Percentiles rank a stretch among this genome's conserved stretches.
These are phyloP conservation scores for Ogataea degrootiae DNA, from an alignment of 805 yeast genomes.

Conservation along the genomic window DNA sequence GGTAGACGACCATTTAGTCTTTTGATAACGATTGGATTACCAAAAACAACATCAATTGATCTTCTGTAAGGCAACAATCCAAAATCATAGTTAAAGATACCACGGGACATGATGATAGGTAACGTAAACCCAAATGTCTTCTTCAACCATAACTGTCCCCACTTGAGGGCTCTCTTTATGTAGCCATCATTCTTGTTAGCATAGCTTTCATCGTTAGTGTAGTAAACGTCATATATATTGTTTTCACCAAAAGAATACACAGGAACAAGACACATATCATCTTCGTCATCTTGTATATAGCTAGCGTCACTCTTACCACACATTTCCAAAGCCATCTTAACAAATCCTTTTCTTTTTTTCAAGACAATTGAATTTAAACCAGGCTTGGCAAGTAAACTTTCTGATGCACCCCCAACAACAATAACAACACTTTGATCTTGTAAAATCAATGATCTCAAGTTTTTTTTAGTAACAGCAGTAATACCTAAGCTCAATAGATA, in stretches of 20 bases:
- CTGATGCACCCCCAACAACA: slow-evolving; percentile 96
- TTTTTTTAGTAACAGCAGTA: slow-evolving; percentile 74
- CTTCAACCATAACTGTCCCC: slow-evolving; percentile 71
- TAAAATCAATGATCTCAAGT: slow-evolving; percentile 59
- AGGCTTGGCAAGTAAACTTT: slow-evolving; percentile 64
- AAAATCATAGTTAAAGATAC: slow-evolving; percentile 86
- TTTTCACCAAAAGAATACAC: slow-evolving; percentile 90
- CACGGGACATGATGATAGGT: slow-evolving; percentile 89
- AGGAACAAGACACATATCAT: slow-evolving; percentile 80
- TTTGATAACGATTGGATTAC: slow-evolving; percentile 48
- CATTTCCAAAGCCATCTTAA: slow-evolving; percentile 75
- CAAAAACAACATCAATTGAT: slow-evolving; percentile 72
- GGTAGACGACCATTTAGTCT: slow-evolving; percentile 20
- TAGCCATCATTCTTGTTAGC: slow-evolving; percentile 21
- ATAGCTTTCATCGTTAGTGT: slow-evolving; percentile 20
- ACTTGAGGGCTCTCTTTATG: slow-evolving; percentile 36
- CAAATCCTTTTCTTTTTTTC: slow-evolving; percentile 79
- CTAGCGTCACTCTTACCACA: slow-evolving; percentile 12
- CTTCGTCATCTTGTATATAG: slow-evolving; percentile 24
- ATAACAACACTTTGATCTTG: slow-evolving; percentile 75
- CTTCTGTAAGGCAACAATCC: slow-evolving; percentile 85
- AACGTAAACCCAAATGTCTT: slow-evolving; percentile 72
- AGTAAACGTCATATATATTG: slow-evolving; percentile 42
- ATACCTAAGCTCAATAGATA: slow-evolving; percentile 77
- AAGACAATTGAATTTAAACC: slow-evolving; percentile 66